A percentile compares a stretch with the other conserved stretches of the same genome.
These are phyloP conservation scores for Ophiostoma triangulosporum DNA, from an alignment of 2,329 filamentous ascomycete genomes.

Conservation along the genomic window DNA sequence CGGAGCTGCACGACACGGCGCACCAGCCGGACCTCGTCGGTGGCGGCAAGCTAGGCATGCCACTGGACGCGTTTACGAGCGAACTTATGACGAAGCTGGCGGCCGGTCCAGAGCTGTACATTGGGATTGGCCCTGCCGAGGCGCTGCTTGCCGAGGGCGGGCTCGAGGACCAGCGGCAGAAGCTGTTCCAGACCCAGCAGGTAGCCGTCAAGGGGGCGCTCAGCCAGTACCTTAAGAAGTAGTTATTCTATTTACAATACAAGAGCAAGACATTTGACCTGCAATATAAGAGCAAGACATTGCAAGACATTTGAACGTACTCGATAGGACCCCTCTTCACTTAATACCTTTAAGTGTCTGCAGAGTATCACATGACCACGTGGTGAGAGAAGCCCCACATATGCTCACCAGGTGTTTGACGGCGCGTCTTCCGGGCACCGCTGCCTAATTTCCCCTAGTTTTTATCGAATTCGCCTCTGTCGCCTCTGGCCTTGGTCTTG, in stretches of 20 bases:
- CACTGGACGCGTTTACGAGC: conserved; percentile 29
- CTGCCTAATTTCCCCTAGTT: conserved; percentile 1
- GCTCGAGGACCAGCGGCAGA: conserved; percentile 18
- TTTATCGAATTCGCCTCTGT: neutral
- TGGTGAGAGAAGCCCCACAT: neutral
- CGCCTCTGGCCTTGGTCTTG: too few species aligned
- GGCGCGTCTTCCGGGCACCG: conserved; percentile 6
- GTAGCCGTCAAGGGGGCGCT: conserved; percentile 11
- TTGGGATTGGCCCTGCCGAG: conserved; percentile 22
- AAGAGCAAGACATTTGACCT: too few species aligned
- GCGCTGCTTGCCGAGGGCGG: conserved; percentile 16
- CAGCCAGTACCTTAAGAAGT: conserved; percentile 14
- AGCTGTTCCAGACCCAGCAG: conserved; percentile 17
- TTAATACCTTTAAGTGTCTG: neutral
- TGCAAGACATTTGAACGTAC: too few species aligned
- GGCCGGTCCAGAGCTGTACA: conserved; percentile 23
- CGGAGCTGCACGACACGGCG: conserved; percentile 29
- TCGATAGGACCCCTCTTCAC: too few species aligned
- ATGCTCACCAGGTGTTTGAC: neutral
- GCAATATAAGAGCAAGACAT: too few species aligned
- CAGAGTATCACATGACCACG: neutral
- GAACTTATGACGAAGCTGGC: conserved; percentile 25
- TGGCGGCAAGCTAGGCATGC: conserved; percentile 34
- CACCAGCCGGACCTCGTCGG: conserved; percentile 27
- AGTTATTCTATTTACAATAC: neutral